Percentiles rank a stretch among this genome's conserved stretches.
Conservation (phyloP, 495 filamentous ascomycete genomes). For the Podospora australis region DNA sequence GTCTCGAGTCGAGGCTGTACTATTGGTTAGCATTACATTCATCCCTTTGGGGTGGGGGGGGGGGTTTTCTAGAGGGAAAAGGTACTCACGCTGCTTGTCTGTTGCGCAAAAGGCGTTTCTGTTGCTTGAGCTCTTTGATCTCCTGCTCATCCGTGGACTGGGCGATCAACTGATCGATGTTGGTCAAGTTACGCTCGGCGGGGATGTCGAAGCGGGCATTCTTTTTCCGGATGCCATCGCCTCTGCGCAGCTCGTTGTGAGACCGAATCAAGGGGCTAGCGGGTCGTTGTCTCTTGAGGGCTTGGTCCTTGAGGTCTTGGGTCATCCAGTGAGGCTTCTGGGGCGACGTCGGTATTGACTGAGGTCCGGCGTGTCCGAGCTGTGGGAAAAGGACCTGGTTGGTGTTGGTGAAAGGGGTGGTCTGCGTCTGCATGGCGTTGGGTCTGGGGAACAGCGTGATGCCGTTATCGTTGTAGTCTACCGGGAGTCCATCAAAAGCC, state of each 20-base stretch:
- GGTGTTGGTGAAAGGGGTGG: conserved; percentile 48
- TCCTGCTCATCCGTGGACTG: conserved; percentile 85
- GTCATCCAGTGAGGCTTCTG: conserved; percentile 50
- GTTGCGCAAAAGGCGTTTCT: conserved; percentile 92
- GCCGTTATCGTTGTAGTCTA: conserved; percentile 47
- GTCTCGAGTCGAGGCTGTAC: conserved; percentile 82
- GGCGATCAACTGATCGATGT: conserved; percentile 90
- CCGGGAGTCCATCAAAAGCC: conserved; percentile 58
- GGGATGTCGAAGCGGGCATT: conserved; percentile 98
- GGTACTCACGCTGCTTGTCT: conserved; percentile 85
- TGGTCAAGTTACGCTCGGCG: conserved; percentile 82
- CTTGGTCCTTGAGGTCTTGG: conserved; percentile 51
- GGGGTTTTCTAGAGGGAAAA: neutral
- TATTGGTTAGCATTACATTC: conserved; percentile 32
- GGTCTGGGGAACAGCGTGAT: conserved; percentile 45
- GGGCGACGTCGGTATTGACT: conserved; percentile 45
- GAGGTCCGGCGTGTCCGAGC: conserved; percentile 30
- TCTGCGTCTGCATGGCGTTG: conserved; percentile 35
- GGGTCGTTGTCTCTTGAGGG: conserved; percentile 63
- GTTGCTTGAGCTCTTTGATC: conserved; percentile 97
- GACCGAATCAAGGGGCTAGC: conserved; percentile 69
- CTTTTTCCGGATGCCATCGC: conserved; percentile 98
- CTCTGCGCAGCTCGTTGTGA: conserved; percentile 70
- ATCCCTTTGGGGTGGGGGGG: neutral
- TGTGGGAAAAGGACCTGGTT: conserved; percentile 48